Percentiles rank a stretch among this genome's conserved stretches.
phyloP scores from a whole-genome alignment of 805 yeast species.

The Cyberlindnera petersonii region DNA sequence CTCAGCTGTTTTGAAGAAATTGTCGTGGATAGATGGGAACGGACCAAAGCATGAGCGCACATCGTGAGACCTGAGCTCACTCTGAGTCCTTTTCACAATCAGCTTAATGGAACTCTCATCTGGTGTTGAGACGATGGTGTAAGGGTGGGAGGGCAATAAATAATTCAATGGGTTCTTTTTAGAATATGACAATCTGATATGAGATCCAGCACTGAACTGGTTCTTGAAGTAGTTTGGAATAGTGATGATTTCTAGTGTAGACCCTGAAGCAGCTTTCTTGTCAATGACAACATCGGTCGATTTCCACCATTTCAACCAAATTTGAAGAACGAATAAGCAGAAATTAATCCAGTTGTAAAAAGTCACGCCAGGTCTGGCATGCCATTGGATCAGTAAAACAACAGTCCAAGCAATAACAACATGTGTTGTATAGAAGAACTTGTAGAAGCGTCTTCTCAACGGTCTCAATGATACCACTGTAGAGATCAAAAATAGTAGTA shows the following conservation, averaged over 20 bases:
- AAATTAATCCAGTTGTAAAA: conserved; percentile 31
- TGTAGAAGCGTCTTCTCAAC: conserved; percentile 47
- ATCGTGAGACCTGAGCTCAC: conserved; percentile 30
- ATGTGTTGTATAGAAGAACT: conserved; percentile 54
- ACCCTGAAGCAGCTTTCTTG: conserved; percentile 18
- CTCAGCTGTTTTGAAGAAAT: conserved; percentile 45
- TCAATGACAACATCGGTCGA: conserved; percentile 18
- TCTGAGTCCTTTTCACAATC: conserved; percentile 40
- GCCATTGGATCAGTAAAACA: conserved; percentile 45
- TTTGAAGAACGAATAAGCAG: conserved; percentile 34
- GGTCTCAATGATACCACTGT: conserved; percentile 44
- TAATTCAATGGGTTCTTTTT: conserved; percentile 38
- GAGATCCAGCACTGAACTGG: conserved; percentile 50
- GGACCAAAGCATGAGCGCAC: conserved; percentile 39
- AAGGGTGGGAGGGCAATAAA: conserved; percentile 65
- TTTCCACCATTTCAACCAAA: conserved; percentile 31
- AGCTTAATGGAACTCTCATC: conserved; percentile 39
- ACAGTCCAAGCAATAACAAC: conserved; percentile 45
- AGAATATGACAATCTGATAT: conserved; percentile 45
- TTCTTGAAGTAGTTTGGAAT: conserved; percentile 18
- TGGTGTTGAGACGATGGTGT: conserved; percentile 48
- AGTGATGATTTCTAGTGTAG: conserved; percentile 25
- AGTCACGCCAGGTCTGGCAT: conserved; percentile 68
- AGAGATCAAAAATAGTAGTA: conserved; percentile 34
- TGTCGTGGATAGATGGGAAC: conserved; percentile 41